Conservation (phyloP, 2,329 filamentous ascomycete species). For the Colletotrichum lini region DNA sequence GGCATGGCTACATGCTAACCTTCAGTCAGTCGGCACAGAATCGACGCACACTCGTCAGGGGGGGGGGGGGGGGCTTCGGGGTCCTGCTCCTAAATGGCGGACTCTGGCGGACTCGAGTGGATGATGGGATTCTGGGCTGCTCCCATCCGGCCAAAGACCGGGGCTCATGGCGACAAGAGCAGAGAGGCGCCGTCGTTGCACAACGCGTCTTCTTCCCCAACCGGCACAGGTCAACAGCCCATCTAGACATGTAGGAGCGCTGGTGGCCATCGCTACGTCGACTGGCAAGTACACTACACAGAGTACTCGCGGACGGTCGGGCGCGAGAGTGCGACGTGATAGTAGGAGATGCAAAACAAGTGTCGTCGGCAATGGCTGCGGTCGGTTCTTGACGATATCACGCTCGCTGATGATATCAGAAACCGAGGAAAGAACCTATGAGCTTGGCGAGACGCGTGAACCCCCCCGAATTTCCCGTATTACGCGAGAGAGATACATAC, state of each 20-base stretch:
- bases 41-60: slow-evolving; percentile 11
- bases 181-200: background rate
- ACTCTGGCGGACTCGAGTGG: slow-evolving; percentile 18
- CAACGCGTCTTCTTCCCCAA: slow-evolving; percentile 1
- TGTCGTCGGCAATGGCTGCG: too few species aligned
- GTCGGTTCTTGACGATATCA: background rate
- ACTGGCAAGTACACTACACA: background rate
- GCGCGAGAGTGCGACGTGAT: background rate
- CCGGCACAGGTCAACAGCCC: background rate
- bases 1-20: slow-evolving; percentile 4
- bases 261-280: background rate
- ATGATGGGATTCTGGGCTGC: background rate
- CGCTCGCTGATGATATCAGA: background rate
- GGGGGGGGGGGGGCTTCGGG: background rate
- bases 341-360: background rate
- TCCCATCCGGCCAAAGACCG: slow-evolving; percentile 23
- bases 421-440: background rate
- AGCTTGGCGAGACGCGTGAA: slow-evolving; percentile 1
- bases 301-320: background rate
- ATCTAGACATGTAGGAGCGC: too few species aligned
- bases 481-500: slow-evolving; percentile 15
- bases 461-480: background rate
- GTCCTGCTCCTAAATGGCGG: slow-evolving; percentile 13
- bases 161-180: slow-evolving; percentile 10
- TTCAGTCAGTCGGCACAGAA: slow-evolving; percentile 22